Base-by-base conservation (phyloP, 2,329 filamentous ascomycete species). In the Aspergillaceae sp. region DNA sequence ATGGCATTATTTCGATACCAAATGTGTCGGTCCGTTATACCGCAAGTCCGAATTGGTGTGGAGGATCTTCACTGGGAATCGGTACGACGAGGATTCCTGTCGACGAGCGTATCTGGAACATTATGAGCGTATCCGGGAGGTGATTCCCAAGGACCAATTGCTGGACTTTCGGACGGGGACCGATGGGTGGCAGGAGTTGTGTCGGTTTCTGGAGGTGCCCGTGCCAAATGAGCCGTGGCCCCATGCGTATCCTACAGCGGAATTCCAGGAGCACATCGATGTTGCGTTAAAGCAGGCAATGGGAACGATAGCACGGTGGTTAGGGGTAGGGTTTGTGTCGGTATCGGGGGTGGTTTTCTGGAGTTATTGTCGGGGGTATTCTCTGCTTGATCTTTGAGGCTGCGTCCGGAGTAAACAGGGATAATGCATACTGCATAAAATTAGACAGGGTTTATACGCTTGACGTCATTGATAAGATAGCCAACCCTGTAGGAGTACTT, bases 171-270 rank as follows among this genome's bases (percentile, higher is more conserved):
- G 57, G 42, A 41, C 26, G 7, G 49, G 60, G 1, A 46, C 61
- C 30, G 64, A 73, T 33, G 71, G 69, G 1, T 75, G 72, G 72
- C 62, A 59, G 33, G 67, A 68, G 7, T 55, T 76, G 27, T 74
- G 71, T 50, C 49, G 61, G 46, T 71, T 73, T 42, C 43, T 72
- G 36, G 64, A 58, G 0, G 66, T 63, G 33, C 53, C 61, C 5
- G 53, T 66, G 3, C 67, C 69, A 1, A 47, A 58, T 11, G 53
- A 55, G 34, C 49, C 61, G 2, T 71, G 72, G 52, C 63, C 66
- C 2, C 49, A 54, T 26, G 43, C 53, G 5, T 69, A 70, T 48
- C 61, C 66, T 32, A 48, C 44, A 7, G 48, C 41, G 2, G 33
- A 49, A 8, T 52, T 50, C 26, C 43, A 45, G 38, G 38, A 50